Conservation (phyloP, 2,329 filamentous ascomycete genomes). For the Monosporascus ibericus region DNA sequence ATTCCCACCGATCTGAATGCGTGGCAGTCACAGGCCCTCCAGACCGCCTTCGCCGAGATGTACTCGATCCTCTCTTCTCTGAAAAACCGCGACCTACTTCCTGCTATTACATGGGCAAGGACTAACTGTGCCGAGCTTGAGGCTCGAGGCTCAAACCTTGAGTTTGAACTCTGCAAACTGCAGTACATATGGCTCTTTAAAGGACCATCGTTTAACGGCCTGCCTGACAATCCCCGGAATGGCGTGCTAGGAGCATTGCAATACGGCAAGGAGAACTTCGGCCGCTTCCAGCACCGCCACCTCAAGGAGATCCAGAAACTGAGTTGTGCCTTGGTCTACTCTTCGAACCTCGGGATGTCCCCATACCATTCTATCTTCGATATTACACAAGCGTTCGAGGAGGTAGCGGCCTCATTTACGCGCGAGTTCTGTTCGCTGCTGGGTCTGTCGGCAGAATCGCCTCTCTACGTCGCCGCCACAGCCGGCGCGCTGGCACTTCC, state of each 20-base stretch:
- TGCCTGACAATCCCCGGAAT: slow-evolving; percentile 43
- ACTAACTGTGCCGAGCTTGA: slow-evolving; percentile 66
- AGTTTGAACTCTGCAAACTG: slow-evolving; percentile 87
- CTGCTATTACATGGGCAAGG: slow-evolving; percentile 84
- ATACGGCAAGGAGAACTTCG: slow-evolving; percentile 73
- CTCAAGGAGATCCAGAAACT: slow-evolving; percentile 75
- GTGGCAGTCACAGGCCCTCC: slow-evolving; percentile 61
- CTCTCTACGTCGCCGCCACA: slow-evolving; percentile 86
- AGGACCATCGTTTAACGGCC: slow-evolving; percentile 47
- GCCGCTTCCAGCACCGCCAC: slow-evolving; percentile 68
- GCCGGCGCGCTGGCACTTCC: slow-evolving; percentile 90
- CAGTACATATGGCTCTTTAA: slow-evolving; percentile 88
- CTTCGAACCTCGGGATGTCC: slow-evolving; percentile 64
- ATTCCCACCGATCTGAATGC: slow-evolving; percentile 45
- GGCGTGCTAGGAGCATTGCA: slow-evolving; percentile 60
- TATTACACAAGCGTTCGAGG: slow-evolving; percentile 69
- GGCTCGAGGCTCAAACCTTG: slow-evolving; percentile 79
- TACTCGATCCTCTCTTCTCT: slow-evolving; percentile 81
- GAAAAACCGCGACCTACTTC: slow-evolving; percentile 65
- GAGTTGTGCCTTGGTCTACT: slow-evolving; percentile 73
- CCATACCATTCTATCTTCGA: slow-evolving; percentile 78
- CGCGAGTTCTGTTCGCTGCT: slow-evolving; percentile 91
- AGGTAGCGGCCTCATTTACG: slow-evolving; percentile 81
- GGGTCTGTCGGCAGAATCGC: slow-evolving; percentile 83
- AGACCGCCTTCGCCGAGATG: slow-evolving; percentile 80